Evolutionary conservation across 176 grass and related monocot genomes (phyloP).

Genomic region (Metroxylon sagu): DNA sequence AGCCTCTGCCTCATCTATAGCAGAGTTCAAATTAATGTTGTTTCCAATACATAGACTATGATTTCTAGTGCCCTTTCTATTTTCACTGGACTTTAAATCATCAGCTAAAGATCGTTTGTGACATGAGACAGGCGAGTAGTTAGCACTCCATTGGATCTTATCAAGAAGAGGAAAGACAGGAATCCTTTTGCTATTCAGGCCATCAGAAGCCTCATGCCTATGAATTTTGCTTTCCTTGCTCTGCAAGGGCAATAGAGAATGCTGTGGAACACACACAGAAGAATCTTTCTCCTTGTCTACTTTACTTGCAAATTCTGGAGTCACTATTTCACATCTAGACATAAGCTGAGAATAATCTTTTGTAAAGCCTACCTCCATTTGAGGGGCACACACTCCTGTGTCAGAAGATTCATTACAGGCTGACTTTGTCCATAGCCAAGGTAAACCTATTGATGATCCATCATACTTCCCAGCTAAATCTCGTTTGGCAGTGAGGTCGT

Average conservation of each 20-base stretch:
- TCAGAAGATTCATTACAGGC: slow-evolving; percentile 23
- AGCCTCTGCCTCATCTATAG: slow-evolving; percentile 16
- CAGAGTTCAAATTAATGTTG: slow-evolving; percentile 57
- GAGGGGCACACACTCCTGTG: slow-evolving; percentile 10
- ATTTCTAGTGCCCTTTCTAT: slow-evolving; percentile 8
- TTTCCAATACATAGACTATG: slow-evolving; percentile 3
- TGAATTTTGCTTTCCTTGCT: not conserved
- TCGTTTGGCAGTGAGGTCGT: slow-evolving; percentile 20
- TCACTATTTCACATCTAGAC: too few relatives aligned
- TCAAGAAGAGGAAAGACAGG: too few relatives aligned
- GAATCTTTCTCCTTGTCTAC: too few relatives aligned
- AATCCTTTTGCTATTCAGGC: too few relatives aligned
- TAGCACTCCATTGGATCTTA: not conserved
- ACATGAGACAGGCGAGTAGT: not conserved
- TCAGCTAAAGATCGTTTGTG: too few relatives aligned
- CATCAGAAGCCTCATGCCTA: not conserved
- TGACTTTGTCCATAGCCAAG: slow-evolving; percentile 41
- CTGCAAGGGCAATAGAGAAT: not conserved
- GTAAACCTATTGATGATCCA: slow-evolving; percentile 19
- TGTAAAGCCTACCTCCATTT: too few relatives aligned
- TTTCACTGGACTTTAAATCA: too few relatives aligned
- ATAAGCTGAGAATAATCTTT: too few relatives aligned
- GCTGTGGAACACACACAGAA: too few relatives aligned
- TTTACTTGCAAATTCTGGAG: too few relatives aligned
- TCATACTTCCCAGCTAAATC: slow-evolving; percentile 2